These are phyloP conservation scores for Coemansia sp. DNA, from an alignment of 192 early-diverging fungal genomes.

Conservation along the genomic window DNA sequence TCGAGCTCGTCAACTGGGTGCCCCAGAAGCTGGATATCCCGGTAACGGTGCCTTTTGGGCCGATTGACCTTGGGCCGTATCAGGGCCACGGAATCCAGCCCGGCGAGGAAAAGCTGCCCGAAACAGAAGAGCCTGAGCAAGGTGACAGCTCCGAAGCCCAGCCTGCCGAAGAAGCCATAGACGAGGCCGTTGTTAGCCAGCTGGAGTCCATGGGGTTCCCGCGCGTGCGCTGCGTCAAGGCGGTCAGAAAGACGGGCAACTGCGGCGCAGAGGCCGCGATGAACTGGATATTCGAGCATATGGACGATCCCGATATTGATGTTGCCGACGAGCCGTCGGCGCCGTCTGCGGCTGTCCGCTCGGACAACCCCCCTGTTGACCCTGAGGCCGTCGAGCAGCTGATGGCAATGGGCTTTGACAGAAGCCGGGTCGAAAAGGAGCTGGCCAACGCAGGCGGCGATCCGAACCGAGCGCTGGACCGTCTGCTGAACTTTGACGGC, in stretches of 20 bases:
- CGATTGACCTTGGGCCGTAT: constrained; percentile 67
- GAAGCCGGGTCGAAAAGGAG: constrained; percentile 73
- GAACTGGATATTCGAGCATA: constrained; percentile 95
- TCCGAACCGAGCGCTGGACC: constrained; percentile 90
- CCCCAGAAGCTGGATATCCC: constrained; percentile 62
- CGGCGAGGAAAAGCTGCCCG: constrained; percentile 74
- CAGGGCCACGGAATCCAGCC: constrained; percentile 64
- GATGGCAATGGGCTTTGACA: constrained; percentile 90
- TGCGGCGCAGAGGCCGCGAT: constrained; percentile 78
- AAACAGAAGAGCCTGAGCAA: constrained; percentile 49
- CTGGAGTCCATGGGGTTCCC: constrained; percentile 93
- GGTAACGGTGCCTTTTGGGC: constrained; percentile 55
- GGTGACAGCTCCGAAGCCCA: constrained; percentile 8
- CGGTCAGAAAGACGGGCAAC: constrained; percentile 77
- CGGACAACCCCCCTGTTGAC: constrained; percentile 15
- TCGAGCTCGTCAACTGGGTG: constrained; percentile 80
- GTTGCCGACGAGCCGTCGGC: constrained; percentile 19
- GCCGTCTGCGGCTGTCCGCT: constrained; percentile 10
- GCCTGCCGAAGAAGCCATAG: constrained; percentile 50
- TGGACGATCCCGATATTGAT: constrained; percentile 87
- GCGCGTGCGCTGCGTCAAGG: constrained; percentile 77
- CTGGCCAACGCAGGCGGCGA: constrained; percentile 80
- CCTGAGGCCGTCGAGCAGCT: constrained; percentile 65
- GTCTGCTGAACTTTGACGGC: constrained; percentile 87
- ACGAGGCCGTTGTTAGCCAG: constrained; percentile 70